A percentile compares a stretch with the other conserved stretches of the same genome.
phyloP scores from a whole-genome alignment of 2,329 filamentous ascomycete species.

The Sphaerulina vaccinii region DNA sequence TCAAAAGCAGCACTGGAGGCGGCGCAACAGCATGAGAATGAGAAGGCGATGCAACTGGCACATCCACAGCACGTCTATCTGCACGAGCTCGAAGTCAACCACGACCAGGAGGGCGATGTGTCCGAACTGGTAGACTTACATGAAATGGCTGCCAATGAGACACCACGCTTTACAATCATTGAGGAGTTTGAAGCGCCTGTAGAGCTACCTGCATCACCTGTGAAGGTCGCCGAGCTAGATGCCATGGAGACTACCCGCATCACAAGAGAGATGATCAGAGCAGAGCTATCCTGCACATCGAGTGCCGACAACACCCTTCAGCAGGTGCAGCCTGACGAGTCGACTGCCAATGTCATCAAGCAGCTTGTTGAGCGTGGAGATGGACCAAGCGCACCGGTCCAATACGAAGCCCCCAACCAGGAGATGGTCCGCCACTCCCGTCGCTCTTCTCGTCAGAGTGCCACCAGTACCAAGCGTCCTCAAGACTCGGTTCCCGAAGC shows the following conservation, averaged over 20 bases:
- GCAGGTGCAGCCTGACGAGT: slow-evolving; percentile 22
- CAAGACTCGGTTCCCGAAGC: slow-evolving; percentile 25
- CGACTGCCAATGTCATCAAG: slow-evolving; percentile 21
- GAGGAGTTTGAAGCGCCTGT: slow-evolving; percentile 37
- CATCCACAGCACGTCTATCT: slow-evolving; percentile 19
- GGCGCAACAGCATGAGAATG: slow-evolving; percentile 22
- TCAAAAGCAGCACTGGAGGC: slow-evolving; percentile 37
- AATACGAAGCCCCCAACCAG: not conserved
- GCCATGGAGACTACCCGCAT: slow-evolving; percentile 30
- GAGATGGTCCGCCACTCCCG: slow-evolving; percentile 10
- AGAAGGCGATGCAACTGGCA: slow-evolving; percentile 20
- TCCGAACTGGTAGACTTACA: slow-evolving; percentile 30
- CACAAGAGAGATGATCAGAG: slow-evolving; percentile 39
- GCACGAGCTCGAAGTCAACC: slow-evolving; percentile 23
- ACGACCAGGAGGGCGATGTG: slow-evolving; percentile 19
- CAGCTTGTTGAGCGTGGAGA: slow-evolving; percentile 18
- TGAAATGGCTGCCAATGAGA: slow-evolving; percentile 36
- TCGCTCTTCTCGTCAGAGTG: slow-evolving; percentile 14
- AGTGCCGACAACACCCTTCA: slow-evolving; percentile 24
- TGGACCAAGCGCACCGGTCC: not conserved
- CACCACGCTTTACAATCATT: slow-evolving; percentile 34
- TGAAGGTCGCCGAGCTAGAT: slow-evolving; percentile 34
- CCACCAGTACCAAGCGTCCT: slow-evolving; percentile 10
- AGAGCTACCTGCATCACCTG: slow-evolving; percentile 38
- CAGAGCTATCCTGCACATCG: slow-evolving; percentile 34